A percentile compares a stretch with the other conserved stretches of the same genome.
phyloP scores from a whole-genome alignment of 257 asterid genomes.

The Solanum bukasovii region DNA sequence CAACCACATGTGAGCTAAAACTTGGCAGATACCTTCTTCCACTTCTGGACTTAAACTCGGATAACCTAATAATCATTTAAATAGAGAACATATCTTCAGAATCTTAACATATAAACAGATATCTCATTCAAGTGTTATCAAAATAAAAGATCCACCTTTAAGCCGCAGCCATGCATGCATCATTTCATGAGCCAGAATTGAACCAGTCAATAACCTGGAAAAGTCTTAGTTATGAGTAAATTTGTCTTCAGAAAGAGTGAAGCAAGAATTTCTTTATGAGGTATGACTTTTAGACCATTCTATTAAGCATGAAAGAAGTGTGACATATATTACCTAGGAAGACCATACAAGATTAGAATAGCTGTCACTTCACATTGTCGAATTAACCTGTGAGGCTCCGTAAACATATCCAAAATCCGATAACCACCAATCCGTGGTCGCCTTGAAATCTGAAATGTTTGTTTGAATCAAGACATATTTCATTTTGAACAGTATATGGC shows the following conservation, averaged over 20 bases:
- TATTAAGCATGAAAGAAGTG: neutral
- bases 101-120: neutral
- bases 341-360: slow-evolving; percentile 85
- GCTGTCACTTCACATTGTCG: slow-evolving; percentile 95
- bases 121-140: neutral
- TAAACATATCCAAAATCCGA: slow-evolving; percentile 82
- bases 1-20: slow-evolving; percentile 94
- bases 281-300: neutral
- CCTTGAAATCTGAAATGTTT: slow-evolving; percentile 52
- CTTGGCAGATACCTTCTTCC: slow-evolving; percentile 99
- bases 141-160: slow-evolving; percentile 38
- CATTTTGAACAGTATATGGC: neutral
- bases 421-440: slow-evolving; percentile 82
- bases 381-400: slow-evolving; percentile 73
- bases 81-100: neutral
- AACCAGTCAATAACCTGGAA: slow-evolving; percentile 76
- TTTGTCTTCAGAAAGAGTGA: neutral
- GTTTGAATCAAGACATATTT: neutral
- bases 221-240: neutral
- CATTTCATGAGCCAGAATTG: slow-evolving; percentile 98
- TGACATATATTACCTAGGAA: slow-evolving; percentile 60
- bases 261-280: neutral
- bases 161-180: slow-evolving; percentile 99
- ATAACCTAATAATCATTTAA: slow-evolving; percentile 33
- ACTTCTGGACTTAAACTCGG: slow-evolving; percentile 60